Conservation (phyloP, 805 yeast species). For the Wickerhamia fluorescens region DNA sequence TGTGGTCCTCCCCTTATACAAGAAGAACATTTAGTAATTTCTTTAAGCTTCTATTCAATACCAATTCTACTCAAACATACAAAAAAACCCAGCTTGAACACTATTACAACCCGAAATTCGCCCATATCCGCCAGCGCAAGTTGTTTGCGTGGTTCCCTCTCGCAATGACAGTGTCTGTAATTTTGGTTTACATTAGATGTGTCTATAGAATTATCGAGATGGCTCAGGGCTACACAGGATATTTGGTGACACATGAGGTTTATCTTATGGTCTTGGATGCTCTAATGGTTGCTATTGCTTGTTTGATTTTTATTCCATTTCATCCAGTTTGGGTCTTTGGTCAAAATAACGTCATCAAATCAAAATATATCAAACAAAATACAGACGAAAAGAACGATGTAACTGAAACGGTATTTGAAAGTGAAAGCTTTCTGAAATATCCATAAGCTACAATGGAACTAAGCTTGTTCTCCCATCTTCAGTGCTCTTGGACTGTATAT, state of each 20-base stretch:
- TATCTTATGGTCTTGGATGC: constrained; percentile 35
- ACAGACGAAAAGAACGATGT: constrained; percentile 11
- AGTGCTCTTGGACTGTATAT: too few relatives aligned
- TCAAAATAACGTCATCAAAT: constrained; percentile 14
- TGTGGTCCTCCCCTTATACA: constrained; percentile 7
- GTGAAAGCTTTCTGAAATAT: too few relatives aligned
- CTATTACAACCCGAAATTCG: constrained; percentile 22
- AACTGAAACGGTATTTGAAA: too few relatives aligned
- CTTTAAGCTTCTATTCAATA: constrained; percentile 22
- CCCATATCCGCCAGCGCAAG: constrained; percentile 15
- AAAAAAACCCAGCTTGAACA: constrained; percentile 18
- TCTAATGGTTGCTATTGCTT: constrained; percentile 28
- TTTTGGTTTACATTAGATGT: constrained; percentile 24
- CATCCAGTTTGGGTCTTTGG: constrained; percentile 35
- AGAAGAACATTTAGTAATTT: constrained; percentile 18
- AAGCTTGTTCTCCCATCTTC: too few relatives aligned
- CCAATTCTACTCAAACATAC: constrained; percentile 15
- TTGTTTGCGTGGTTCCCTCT: constrained; percentile 27
- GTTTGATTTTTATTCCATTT: constrained; percentile 29
- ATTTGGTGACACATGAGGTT: constrained; percentile 29
- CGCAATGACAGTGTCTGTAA: constrained; percentile 26
- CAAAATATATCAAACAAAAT: constrained; percentile 21
- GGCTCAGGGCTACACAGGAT: constrained; percentile 32
- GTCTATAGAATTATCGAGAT: constrained; percentile 36
- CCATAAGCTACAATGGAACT: too few relatives aligned